These are phyloP conservation scores for Gamarada debralockiae DNA, from an alignment of 495 filamentous ascomycete species.

Conservation along the genomic window DNA sequence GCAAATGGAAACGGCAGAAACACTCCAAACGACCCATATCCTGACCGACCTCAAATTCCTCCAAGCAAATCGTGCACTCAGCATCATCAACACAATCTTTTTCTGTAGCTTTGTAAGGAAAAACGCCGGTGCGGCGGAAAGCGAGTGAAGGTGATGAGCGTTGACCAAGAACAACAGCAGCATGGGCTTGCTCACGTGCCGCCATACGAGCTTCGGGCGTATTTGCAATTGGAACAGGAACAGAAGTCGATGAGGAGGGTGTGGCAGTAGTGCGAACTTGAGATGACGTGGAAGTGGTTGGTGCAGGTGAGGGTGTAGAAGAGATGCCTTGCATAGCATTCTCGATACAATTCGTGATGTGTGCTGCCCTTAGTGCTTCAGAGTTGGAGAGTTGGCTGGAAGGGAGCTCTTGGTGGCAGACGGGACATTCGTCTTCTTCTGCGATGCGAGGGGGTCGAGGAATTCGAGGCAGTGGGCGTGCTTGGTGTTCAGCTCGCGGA, in stretches of 20 bases:
- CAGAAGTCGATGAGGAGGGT: slow-evolving; percentile 16
- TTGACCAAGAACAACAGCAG: slow-evolving; percentile 11
- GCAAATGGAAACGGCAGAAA: slow-evolving; percentile 84
- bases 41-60: slow-evolving; percentile 86
- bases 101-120: slow-evolving; percentile 75
- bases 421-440: slow-evolving; percentile 88
- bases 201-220: slow-evolving; percentile 11
- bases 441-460: slow-evolving; percentile 35
- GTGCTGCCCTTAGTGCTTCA: slow-evolving; percentile 63
- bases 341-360: slow-evolving; percentile 72
- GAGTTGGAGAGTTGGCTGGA: slow-evolving; percentile 54
- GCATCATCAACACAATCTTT: slow-evolving; percentile 82
- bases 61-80: slow-evolving; percentile 95
- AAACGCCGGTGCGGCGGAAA: slow-evolving; percentile 42
- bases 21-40: slow-evolving; percentile 85
- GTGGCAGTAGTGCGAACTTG: background rate
- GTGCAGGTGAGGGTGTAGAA: slow-evolving; percentile 1
- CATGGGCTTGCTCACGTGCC: slow-evolving; percentile 16
- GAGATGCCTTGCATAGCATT: slow-evolving; percentile 1
- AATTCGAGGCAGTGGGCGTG: slow-evolving; percentile 1
- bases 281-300: background rate
- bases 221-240: slow-evolving; percentile 16
- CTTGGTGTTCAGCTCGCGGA: background rate
- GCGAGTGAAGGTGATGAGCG: slow-evolving; percentile 23
- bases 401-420: slow-evolving; percentile 77